Base-by-base conservation (phyloP, 139 green algal genomes). In the Spirogloea muscicola region DNA sequence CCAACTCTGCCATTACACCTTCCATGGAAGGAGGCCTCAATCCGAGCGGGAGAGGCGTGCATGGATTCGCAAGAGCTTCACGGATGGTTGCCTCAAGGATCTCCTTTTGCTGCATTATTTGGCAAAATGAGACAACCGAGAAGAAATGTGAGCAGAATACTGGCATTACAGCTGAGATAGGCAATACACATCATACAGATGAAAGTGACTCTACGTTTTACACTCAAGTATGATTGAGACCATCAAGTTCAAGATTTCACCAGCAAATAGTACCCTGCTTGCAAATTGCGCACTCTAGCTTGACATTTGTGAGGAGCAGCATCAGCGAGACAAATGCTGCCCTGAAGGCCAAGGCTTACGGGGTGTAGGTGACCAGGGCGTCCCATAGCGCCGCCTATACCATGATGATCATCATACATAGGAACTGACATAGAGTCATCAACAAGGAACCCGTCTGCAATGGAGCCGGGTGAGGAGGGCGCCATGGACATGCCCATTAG, bases 11-110 rank as follows among this genome's bases (percentile, higher is more conserved):
- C 31, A 82, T 42, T n/a, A 82, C 73, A 7, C 74, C 60, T 10
- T 83, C 73, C 72, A 82, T 77, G 40, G 51, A 85, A 0, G 74
- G 74, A 7, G 73, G 74, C 38, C 76, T 82, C 36, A 82, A 46
- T 9, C 74, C 74, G 52, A 82, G 42, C 3, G 74, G 74, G 33
- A 82, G 58, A 2, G 74, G 74, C 0, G 48, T 82, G 51, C 36
- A n/a, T 10, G 74, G 74, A 43, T 82, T 82, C 21, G 74, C 62
- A 13, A 82, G 74, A 2, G 74, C 74, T 48, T 82, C 74, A 16
- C 51, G 74, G 51, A 82, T 82, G 34, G 74, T 74, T 36, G 58
- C 72, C 34, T 82, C 72, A 18, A 82, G 37, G 34, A 82, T 71
- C 33, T 77, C 58, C 34, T 72, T 31, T 18, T 13, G 62, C 62